Evolutionary conservation across 73 alveolate genomes (phyloP), one percentile per base, ranked within the genome.

Genomic region (Stentor roeselii): DNA sequence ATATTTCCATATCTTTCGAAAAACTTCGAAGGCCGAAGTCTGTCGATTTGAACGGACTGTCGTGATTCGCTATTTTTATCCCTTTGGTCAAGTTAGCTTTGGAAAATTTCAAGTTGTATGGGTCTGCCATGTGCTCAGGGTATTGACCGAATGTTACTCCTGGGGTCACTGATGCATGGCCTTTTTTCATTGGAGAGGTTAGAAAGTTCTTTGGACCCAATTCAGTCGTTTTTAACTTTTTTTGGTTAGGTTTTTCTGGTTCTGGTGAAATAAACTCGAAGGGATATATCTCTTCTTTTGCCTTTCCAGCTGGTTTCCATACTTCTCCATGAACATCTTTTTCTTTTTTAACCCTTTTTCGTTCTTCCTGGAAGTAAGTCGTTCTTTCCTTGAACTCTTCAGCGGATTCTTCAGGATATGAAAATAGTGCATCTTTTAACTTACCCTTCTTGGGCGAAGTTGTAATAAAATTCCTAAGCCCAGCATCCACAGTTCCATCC

Each of bases 81-180:
- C 41, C 34, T 34, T 67, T 67, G 14, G 37, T 32, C 14, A 27
- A 27, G 27, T 67, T 67, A 27, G 37, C 50, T n/a, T 11, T 14
- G 15, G 15, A 31, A 2, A 21, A n/a, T 58, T 58, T 58, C 27
- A n/a, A 21, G 34, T 67, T 34, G 34, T 67, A 67, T 30, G 80
- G 80, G 2, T 67, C 80, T 21, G 80, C 50, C 37, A 27, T 21
- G 41, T 67, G 80, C 80, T 67, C 80, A 27, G 80, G 80, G 37
- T 67, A 67, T 1, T 40, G 42, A 30, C 80, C 80, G 34, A 67
- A 0, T 67, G 34, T 36, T 32, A 67, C 80, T 32, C 80, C 80
- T 21, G 80, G 80, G 2, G 80, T 67, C 35, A 2, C 15, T 21
- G 74, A n/a, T 14, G 37, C 41, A 21, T 67, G 27, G 21, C 80